Percentiles rank a stretch among this genome's conserved stretches.
Evolutionary conservation across 2,329 filamentous ascomycete genomes (phyloP).

Genomic region (Penicillium nordicum): DNA sequence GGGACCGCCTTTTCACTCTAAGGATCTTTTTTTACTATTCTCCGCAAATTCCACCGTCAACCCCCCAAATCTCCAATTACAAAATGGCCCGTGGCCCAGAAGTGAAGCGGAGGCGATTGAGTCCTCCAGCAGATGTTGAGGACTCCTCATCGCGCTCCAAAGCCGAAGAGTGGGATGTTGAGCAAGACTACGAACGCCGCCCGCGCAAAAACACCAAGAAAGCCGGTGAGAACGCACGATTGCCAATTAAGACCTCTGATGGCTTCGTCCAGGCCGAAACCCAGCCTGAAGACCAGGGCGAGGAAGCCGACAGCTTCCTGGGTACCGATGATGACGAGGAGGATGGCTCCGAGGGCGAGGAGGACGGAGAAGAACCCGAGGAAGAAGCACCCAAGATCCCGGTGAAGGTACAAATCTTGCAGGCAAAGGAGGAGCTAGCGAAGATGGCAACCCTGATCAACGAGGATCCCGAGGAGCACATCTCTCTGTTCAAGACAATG

Average conservation of each 20-base stretch:
- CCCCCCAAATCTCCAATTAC: neutral
- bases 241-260: conserved; percentile 84
- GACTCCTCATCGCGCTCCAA: conserved; percentile 30
- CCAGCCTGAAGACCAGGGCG: conserved; percentile 43
- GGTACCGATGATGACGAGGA: conserved; percentile 55
- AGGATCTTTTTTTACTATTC: conserved; percentile 10
- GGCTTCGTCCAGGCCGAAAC: conserved; percentile 65
- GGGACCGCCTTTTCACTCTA: conserved; percentile 5
- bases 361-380: conserved; percentile 50
- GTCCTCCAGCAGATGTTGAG: conserved; percentile 43
- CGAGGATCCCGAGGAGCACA: conserved; percentile 89
- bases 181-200: conserved; percentile 82
- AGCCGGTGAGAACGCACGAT: conserved; percentile 66
- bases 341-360: conserved; percentile 34
- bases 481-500: conserved; percentile 72
- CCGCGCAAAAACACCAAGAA: conserved; percentile 74
- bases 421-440: conserved; percentile 89
- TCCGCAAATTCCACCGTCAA: conserved; percentile 10
- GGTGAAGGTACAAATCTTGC: conserved; percentile 72
- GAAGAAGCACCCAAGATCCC: conserved; percentile 62
- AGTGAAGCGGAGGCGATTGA: conserved; percentile 51
- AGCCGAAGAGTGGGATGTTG: conserved; percentile 76
- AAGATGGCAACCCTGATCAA: conserved; percentile 76
- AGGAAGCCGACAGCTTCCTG: conserved; percentile 64
- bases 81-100: conserved; percentile 48